Evolutionary conservation across 1,284 basidiomycete genomes (phyloP), one percentile per base, ranked within the genome.

Genomic region (Cutaneotrichosporon sp.): DNA sequence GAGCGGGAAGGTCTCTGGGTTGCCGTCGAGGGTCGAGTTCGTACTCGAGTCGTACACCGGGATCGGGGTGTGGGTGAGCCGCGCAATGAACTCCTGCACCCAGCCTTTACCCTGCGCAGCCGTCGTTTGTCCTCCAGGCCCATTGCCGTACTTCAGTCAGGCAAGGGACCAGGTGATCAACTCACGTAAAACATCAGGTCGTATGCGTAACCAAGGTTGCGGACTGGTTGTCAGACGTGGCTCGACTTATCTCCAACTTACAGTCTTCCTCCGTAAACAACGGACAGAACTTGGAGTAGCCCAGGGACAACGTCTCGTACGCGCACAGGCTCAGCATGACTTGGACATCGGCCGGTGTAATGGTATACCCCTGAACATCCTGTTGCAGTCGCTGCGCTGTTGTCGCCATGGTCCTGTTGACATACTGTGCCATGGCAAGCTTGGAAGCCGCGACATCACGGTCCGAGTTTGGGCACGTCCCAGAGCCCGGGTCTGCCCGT

Each of bases 221-320:
- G 81, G 85, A 90, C 49, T 51, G n/a, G 10, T 17, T 19, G 33
- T 47, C 16, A 47, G 33, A 7, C 3, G 4, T 6, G 2, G 31
- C 2, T 9, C 12, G 19, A 20, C 8, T 3, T 8, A n/a, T n/a
- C n/a, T 26, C 8, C 4, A 7, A 26, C 50, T 44, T 19, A 52
- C 43, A 69, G 70, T 96, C 91, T 41, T 89, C 84, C 65, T 86
- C 79, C 0, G 87, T 91, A 74, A 97, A 97, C 1, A 97, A 77
- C 46, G 82, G 81, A 64, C 93, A 97, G 75, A 94, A 96, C 60
- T 83, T 85, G 25, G 87, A 90, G 66, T 87, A 92, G 3, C 91
- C 92, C 14, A 94, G 79, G 0, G 90, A 86, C 34, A 92, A 89
- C 3, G 91, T 94, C 84, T 92, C 89, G 63, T 90, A 91, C 7